Conservation (phyloP, 148 eudicot genomes). For the Rhododendron ferrugineum region DNA sequence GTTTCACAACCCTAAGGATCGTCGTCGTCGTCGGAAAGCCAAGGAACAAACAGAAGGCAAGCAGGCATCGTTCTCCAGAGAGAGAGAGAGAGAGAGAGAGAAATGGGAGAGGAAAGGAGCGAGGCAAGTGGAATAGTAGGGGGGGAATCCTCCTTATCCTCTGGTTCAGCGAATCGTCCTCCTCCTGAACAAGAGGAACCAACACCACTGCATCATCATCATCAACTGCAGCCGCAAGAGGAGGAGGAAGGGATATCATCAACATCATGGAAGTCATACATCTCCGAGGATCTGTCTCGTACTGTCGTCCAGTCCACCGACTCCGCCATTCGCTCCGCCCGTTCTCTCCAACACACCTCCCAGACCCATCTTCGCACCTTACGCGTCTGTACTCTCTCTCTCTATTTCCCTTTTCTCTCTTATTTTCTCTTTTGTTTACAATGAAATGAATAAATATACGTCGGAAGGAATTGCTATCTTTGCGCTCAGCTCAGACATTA, state of each 20-base stretch:
- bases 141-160: background rate
- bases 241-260: background rate
- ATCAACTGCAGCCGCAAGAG: background rate
- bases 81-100: background rate
- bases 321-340: slow-evolving; percentile 13
- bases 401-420: background rate
- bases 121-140: background rate
- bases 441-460: background rate
- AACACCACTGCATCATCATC: background rate
- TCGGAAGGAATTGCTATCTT: background rate
- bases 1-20: background rate
- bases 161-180: background rate
- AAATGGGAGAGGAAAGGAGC: background rate
- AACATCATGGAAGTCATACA: slow-evolving; percentile 3
- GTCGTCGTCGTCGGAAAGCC: background rate
- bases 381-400: background rate
- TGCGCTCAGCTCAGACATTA: background rate
- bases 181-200: background rate
- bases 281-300: slow-evolving; percentile 14
- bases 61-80: background rate
- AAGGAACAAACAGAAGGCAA: background rate
- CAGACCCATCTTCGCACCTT: background rate
- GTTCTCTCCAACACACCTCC: slow-evolving; percentile 11
- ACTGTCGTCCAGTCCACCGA: slow-evolving; percentile 12
- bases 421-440: background rate